Evolutionary conservation across 192 early-diverging fungal species (phyloP), one percentile per base, ranked within the genome.

Genomic region (Coemansia asiatica): DNA sequence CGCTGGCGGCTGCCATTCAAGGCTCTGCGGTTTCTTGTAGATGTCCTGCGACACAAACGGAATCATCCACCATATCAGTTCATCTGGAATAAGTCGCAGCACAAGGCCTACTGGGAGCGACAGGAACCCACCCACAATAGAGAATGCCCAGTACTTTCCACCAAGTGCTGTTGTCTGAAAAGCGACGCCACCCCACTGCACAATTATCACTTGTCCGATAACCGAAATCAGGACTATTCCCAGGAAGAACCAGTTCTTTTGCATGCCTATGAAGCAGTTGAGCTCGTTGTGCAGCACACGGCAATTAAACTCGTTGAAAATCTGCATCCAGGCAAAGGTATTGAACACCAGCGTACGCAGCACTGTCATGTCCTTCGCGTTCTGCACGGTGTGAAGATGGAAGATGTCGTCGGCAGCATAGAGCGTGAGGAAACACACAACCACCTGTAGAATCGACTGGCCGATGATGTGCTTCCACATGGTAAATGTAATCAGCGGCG

Each of bases 401-500:
- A 91, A 84, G 40, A 92, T 87, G 49, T 84, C 69, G 66, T 84
- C 84, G 56, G 86, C 87, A 12, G 75, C 78, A 49, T 91, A 92
- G n/a, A 91, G 70, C 13, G 90, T 81, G n/a, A 89, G 75, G 61
- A 95, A 83, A 31, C 89, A 92, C 22, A 94, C 85, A 15, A 87
- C 84, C 28, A 96, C 85, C 74, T 98, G 96, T 74, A 93, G 90
- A 22, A 97, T 76, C 9, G 90, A 86, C 82, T 99, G 94, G 7
- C 91, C 91, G 28, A 96, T 74, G 51, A 99, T 97, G 87, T 94
- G 92, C 69, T 93, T 95, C 91, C 92, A 96, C 98, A 98, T 98
- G 29, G 86, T 85, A 66, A 90, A 90, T 6, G 84, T 88, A 64
- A 99, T 94, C 27, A 99, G 74, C 8, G 94, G 87, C 31, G 92